Conservation (phyloP, 345 rosid genomes). For the Excoecaria cochinchinensis region DNA sequence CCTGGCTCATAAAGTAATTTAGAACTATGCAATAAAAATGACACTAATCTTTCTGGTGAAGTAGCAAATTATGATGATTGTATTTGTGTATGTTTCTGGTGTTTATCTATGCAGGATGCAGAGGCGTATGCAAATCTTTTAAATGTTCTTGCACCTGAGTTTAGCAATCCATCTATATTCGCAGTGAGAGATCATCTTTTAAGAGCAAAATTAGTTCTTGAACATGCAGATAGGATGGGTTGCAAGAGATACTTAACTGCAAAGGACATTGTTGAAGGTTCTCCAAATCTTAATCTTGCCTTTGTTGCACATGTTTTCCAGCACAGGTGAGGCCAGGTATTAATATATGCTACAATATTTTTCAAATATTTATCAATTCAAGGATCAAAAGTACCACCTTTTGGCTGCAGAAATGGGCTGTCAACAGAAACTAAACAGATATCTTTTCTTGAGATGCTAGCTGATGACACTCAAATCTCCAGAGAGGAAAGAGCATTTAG, state of each 20-base stretch:
- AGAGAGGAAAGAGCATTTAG: conserved; percentile 98
- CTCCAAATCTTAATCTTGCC: conserved; percentile 96
- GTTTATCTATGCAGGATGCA: conserved; percentile 69
- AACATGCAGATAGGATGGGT: conserved; percentile 97
- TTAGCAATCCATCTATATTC: conserved; percentile 58
- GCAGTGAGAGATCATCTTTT: conserved; percentile 49
- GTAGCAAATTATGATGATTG: neutral
- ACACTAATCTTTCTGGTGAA: neutral
- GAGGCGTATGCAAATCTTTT: conserved; percentile 95
- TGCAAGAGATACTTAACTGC: conserved; percentile 96
- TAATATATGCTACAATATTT: neutral
- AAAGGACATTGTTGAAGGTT: conserved; percentile 91
- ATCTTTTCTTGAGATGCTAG: conserved; percentile 69
- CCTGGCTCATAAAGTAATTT: conserved; percentile 1
- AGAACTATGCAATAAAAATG: neutral
- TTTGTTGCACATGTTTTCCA: conserved; percentile 98
- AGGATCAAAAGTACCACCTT: conserved; percentile 3
- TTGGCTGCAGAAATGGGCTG: conserved; percentile 75
- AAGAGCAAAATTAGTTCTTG: conserved; percentile 87
- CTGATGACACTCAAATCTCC: conserved; percentile 81
- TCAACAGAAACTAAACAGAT: conserved; percentile 81
- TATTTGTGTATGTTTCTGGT: neutral
- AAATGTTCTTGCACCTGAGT: conserved; percentile 91
- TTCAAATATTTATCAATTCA: neutral
- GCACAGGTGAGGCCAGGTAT: conserved; percentile 61